Conservation (phyloP, 768 basidiomycete genomes). For the Kwoniella heveanensis region DNA sequence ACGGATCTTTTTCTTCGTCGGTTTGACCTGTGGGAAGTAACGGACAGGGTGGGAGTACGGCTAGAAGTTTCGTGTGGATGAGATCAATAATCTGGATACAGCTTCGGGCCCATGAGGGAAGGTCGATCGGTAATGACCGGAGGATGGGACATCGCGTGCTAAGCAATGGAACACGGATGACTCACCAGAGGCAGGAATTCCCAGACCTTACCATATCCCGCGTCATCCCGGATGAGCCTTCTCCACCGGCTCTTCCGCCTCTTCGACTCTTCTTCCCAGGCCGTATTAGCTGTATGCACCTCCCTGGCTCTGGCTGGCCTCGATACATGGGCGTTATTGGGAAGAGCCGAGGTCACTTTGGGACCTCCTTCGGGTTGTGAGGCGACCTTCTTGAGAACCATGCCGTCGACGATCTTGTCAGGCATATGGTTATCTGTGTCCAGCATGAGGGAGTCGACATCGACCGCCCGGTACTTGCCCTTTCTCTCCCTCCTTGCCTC, state of each 20-base stretch:
- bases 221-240: constrained; percentile 8
- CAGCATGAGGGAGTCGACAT: not conserved
- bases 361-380: not conserved
- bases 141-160: too few species aligned
- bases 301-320: too few species aligned
- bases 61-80: not conserved
- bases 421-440: too few species aligned
- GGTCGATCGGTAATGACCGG: too few species aligned
- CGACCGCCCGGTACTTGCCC: constrained; percentile 21
- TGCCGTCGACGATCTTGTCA: too few species aligned
- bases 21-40: not conserved
- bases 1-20: not conserved
- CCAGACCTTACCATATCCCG: constrained; percentile 19
- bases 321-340: not conserved
- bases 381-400: not conserved
- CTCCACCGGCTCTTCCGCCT: constrained; percentile 24
- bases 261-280: constrained; percentile 16
- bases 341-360: not conserved
- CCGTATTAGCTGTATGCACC: not conserved
- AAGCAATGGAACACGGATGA: too few species aligned
- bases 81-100: too few species aligned
- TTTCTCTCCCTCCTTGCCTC: constrained; percentile 7
- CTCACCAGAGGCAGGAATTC: constrained; percentile 13
- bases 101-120: too few species aligned
- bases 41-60: constrained; percentile 9